Conservation (phyloP, 805 yeast genomes). For the Nakazawaea ishiwadae region DNA sequence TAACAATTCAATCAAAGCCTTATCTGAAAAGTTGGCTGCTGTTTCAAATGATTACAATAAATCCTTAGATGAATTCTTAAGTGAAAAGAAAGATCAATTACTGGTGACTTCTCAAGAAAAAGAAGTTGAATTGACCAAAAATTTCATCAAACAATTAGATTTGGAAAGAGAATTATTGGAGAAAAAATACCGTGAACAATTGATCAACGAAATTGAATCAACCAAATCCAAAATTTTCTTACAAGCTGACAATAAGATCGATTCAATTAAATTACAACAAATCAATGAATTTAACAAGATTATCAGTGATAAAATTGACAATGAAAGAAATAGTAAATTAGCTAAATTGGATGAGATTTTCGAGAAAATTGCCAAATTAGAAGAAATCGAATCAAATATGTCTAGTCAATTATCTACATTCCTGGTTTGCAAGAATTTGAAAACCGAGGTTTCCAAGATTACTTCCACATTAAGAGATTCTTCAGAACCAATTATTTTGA, state of each 20-base stretch:
- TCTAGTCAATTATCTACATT: constrained; percentile 37
- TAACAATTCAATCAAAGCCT: constrained; percentile 17
- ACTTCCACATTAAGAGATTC: constrained; percentile 35
- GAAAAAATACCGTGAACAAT: constrained; percentile 49
- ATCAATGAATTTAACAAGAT: constrained; percentile 61
- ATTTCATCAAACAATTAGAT: constrained; percentile 57
- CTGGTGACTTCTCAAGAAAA: constrained; percentile 28
- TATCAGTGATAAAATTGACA: constrained; percentile 55
- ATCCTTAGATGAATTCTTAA: constrained; percentile 18
- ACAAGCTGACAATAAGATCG: constrained; percentile 71
- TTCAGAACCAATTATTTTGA: constrained; percentile 31
- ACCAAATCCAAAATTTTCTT: constrained; percentile 59
- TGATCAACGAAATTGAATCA: constrained; percentile 62
- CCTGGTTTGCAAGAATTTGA: constrained; percentile 34
- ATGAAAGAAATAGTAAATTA: constrained; percentile 77
- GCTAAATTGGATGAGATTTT: constrained; percentile 60
- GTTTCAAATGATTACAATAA: constrained; percentile 16
- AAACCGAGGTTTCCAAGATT: constrained; percentile 39
- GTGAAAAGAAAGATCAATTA: constrained; percentile 26
- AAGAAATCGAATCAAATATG: constrained; percentile 41
- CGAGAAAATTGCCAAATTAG: constrained; percentile 49
- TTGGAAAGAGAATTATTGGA: constrained; percentile 59
- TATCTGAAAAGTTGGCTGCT: constrained; percentile 18
- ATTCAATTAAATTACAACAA: constrained; percentile 62
- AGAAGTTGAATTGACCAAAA: constrained; percentile 53